Base-by-base conservation (phyloP, 225 moss, liverwort and hornwort species). In the Bryoerythrophyllum caledonicum region DNA sequence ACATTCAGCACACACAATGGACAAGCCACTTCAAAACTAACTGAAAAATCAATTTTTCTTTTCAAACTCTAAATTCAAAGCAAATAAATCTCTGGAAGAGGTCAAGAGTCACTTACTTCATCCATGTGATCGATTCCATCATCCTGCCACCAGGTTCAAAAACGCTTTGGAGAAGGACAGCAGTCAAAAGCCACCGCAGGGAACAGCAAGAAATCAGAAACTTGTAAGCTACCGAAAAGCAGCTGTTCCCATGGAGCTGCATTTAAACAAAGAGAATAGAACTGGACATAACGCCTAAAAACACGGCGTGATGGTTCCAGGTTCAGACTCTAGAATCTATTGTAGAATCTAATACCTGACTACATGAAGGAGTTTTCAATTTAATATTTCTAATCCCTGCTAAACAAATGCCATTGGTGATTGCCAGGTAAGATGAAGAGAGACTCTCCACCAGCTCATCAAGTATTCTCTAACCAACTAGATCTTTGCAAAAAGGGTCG, bases 241-340 rank as follows among this genome's bases (percentile, higher is more conserved):
- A 75, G 75, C 57, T 56, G 67, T 63, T 72, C 67, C 78, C 58
- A 49, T 35, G 72, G 74, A 81, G 81, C 81, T 71, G 75, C 62
- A n/a, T 77, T 60, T 17, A 43, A 74, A 80, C 24, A 56, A 30
- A 68, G 65, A 70, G 21, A 70, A 70, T 15, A 61, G 62, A 75
- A 71, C 65, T 81, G 84, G 74, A 81, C 78, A 74, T 38, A 71
- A 75, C 14, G 81, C 84, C 84, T 84, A 57, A 84, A 84, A 84
- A 84, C 74, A 78, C 81, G 84, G 81, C 84, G 21, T 35, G 58
- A 41, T 63, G 71, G 81, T 78, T 80, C 84, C 84, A 78, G 48
- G 40, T 84, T 78, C 74, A 67, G 62, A 71, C 70, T 70, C 84
- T 71, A 65, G 11, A 71, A 71, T 44, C 82, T 74, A 46, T 20